Conservation (phyloP, 139 green algal species). For the Prasinococcaceae sp. region DNA sequence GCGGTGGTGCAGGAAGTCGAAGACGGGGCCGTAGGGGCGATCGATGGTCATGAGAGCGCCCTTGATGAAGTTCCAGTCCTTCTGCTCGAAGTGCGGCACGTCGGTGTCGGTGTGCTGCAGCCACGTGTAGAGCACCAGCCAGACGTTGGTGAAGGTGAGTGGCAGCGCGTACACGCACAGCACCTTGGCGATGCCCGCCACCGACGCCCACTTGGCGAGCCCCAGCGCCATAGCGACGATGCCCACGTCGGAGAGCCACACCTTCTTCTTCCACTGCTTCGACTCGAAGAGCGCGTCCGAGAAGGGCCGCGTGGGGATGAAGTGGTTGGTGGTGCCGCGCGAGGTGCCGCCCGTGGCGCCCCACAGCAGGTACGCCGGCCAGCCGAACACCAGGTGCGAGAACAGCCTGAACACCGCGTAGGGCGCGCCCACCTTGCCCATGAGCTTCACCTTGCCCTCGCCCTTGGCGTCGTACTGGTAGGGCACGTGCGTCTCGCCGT, state of each 20-base stretch:
- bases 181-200: neutral
- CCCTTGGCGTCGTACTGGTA: slow-evolving; percentile 18
- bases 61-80: slow-evolving; percentile 24
- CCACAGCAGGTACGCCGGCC: slow-evolving; percentile 22
- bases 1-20: slow-evolving; percentile 28
- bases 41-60: slow-evolving; percentile 24
- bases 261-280: slow-evolving; percentile 21
- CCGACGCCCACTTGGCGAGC: slow-evolving; percentile 5
- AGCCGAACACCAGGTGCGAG: slow-evolving; percentile 24
- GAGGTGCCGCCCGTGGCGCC: slow-evolving; percentile 19
- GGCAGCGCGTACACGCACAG: slow-evolving; percentile 11
- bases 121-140: slow-evolving; percentile 30
- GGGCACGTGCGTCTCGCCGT: slow-evolving; percentile 26
- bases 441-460: slow-evolving; percentile 7
- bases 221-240: slow-evolving; percentile 1
- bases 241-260: slow-evolving; percentile 14
- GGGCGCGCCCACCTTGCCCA: slow-evolving; percentile 4
- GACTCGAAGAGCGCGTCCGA: slow-evolving; percentile 18
- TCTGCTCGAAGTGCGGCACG: slow-evolving; percentile 14
- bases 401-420: slow-evolving; percentile 13
- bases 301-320: no score
- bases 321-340: slow-evolving; percentile 25
- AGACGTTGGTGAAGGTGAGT: slow-evolving; percentile 20
- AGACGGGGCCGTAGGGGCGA: slow-evolving; percentile 19
- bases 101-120: slow-evolving; percentile 27